Conservation (phyloP, 2,329 filamentous ascomycete species). For the Dendrostoma leiphaemia region DNA sequence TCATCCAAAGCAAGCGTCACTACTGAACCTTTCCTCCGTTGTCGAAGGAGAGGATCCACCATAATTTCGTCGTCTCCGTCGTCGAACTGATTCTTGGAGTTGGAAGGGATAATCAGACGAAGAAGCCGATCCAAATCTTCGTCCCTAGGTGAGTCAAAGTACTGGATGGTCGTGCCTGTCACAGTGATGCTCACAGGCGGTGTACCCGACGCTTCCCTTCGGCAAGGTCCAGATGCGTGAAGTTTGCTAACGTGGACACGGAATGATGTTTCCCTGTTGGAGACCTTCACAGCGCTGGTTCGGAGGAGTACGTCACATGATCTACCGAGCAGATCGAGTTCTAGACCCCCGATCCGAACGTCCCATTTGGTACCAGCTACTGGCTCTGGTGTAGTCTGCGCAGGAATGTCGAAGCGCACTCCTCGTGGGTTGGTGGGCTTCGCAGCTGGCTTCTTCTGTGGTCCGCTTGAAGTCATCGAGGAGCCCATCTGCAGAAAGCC, state of each 20-base stretch:
- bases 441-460: slow-evolving; percentile 38
- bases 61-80: slow-evolving; percentile 90
- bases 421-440: slow-evolving; percentile 47
- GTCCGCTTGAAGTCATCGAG: slow-evolving; percentile 75
- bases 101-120: slow-evolving; percentile 85
- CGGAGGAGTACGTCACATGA: slow-evolving; percentile 72
- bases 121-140: slow-evolving; percentile 79
- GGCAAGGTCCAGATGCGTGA: slow-evolving; percentile 69
- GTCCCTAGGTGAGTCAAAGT: slow-evolving; percentile 70
- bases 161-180: slow-evolving; percentile 68
- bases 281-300: slow-evolving; percentile 78
- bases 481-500: slow-evolving; percentile 85
- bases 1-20: slow-evolving; percentile 67
- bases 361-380: slow-evolving; percentile 66
- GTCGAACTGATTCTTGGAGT: slow-evolving; percentile 83
- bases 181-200: slow-evolving; percentile 64
- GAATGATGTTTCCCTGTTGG: slow-evolving; percentile 71
- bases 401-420: slow-evolving; percentile 57
- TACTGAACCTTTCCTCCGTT: slow-evolving; percentile 82
- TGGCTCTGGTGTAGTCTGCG: slow-evolving; percentile 47
- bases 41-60: slow-evolving; percentile 83
- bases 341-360: slow-evolving; percentile 71
- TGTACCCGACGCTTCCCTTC: slow-evolving; percentile 49
- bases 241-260: slow-evolving; percentile 73
- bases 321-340: slow-evolving; percentile 74